Conservation (phyloP, 352 stramenopile species). For the Pseudoperonospora humuli region DNA sequence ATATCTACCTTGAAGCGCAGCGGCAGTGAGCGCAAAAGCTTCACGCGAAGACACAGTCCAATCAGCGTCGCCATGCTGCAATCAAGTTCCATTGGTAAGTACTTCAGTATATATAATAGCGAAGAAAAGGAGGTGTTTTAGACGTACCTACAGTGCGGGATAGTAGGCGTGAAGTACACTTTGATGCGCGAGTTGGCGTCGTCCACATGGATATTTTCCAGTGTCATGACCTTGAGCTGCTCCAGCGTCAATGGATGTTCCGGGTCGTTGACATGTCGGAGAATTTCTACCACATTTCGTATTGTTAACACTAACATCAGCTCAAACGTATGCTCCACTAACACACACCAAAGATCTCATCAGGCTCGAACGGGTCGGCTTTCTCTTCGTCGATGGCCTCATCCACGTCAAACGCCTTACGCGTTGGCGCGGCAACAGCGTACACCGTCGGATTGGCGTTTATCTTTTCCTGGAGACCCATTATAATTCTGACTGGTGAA, state of each 20-base stretch:
- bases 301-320: neutral
- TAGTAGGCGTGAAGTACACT: slow-evolving; percentile 91
- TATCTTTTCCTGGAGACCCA: slow-evolving; percentile 77
- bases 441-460: slow-evolving; percentile 87
- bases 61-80: slow-evolving; percentile 95
- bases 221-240: slow-evolving; percentile 89
- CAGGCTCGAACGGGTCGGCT: slow-evolving; percentile 71
- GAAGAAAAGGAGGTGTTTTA: neutral
- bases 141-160: slow-evolving; percentile 92
- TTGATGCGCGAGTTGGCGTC: slow-evolving; percentile 69
- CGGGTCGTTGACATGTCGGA: slow-evolving; percentile 89
- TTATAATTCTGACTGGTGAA: no score
- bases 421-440: slow-evolving; percentile 45
- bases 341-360: slow-evolving; percentile 78
- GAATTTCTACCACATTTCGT: slow-evolving; percentile 43
- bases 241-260: slow-evolving; percentile 91
- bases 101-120: slow-evolving; percentile 1
- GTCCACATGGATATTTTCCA: slow-evolving; percentile 87
- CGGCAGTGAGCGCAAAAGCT: slow-evolving; percentile 91
- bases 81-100: neutral
- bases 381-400: slow-evolving; percentile 51
- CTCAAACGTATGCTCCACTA: neutral
- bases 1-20: slow-evolving; percentile 92
- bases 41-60: slow-evolving; percentile 92
- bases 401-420: slow-evolving; percentile 60